These are phyloP conservation scores for Xylariaceae sp. DNA, from an alignment of 2,329 filamentous ascomycete species.

Conservation along the genomic window DNA sequence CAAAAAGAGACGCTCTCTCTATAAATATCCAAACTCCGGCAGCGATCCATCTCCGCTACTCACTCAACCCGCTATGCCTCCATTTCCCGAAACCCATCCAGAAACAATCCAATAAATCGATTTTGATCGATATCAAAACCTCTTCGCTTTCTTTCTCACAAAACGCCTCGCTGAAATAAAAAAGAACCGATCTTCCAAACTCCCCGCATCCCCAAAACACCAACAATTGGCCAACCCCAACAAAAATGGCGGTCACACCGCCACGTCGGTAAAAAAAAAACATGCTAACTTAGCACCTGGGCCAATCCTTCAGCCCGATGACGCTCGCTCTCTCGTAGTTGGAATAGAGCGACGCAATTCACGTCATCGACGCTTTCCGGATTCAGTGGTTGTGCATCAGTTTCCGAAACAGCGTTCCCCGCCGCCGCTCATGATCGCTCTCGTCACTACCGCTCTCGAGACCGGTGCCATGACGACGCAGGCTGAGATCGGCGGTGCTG, in stretches of 20 bases:
- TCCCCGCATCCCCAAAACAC: too few species aligned
- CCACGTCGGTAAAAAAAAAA: neutral
- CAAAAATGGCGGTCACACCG: neutral
- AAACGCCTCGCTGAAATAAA: neutral
- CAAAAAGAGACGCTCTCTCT: too few species aligned
- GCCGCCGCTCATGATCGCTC: constrained; percentile 21
- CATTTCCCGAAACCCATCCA: too few species aligned
- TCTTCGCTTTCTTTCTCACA: neutral
- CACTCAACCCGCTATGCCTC: too few species aligned
- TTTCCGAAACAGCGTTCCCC: constrained; percentile 21
- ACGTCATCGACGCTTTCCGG: too few species aligned
- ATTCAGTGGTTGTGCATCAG: neutral
- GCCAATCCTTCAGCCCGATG: too few species aligned
- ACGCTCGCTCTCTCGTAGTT: too few species aligned
- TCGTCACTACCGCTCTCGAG: constrained; percentile 7
- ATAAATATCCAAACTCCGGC: too few species aligned
- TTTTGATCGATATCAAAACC: neutral
- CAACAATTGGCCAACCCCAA: neutral
- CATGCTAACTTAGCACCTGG: too few species aligned
- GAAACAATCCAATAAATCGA: too few species aligned
- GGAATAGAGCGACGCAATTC: too few species aligned
- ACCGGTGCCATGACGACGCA: constrained; percentile 16
- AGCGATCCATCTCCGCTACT: too few species aligned
- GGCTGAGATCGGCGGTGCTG: constrained; percentile 22
- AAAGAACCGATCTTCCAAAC: neutral